phyloP scores from a whole-genome alignment of 352 stramenopile genomes.

The Globisporangium recalcitrans region DNA sequence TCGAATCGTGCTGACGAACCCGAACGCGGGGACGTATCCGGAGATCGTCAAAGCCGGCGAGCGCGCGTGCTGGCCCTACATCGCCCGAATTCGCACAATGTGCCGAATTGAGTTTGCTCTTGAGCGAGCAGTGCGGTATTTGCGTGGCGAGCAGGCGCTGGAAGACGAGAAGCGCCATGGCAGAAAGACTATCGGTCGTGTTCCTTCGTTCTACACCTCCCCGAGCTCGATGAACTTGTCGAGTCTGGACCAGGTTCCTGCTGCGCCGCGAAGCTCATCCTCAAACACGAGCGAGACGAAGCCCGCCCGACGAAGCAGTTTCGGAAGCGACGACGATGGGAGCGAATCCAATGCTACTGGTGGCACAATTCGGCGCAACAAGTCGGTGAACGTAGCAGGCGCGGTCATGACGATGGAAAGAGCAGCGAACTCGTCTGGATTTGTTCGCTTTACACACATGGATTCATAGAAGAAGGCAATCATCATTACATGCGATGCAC shows the following conservation, averaged over 20 bases:
- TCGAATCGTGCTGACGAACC: constrained; percentile 79
- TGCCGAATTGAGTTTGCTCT: constrained; percentile 96
- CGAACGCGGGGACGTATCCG: constrained; percentile 51
- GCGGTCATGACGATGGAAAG: constrained; percentile 80
- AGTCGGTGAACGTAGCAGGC: constrained; percentile 73
- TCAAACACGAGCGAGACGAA: constrained; percentile 3
- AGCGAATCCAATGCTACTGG: neutral
- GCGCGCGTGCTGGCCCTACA: constrained; percentile 89
- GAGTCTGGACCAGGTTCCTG: constrained; percentile 47
- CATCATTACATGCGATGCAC: neutral
- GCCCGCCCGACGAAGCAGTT: constrained; percentile 4
- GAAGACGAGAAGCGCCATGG: constrained; percentile 71
- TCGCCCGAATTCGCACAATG: constrained; percentile 95
- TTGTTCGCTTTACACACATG: constrained; percentile 30
- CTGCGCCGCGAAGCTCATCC: constrained; percentile 16
- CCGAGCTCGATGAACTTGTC: constrained; percentile 82
- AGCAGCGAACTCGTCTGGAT: constrained; percentile 22
- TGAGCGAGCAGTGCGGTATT: constrained; percentile 83
- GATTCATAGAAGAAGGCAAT: constrained; percentile 26
- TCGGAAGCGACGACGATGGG: constrained; percentile 18
- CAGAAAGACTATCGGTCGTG: constrained; percentile 65
- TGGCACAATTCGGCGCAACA: constrained; percentile 54
- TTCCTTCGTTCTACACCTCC: constrained; percentile 87
- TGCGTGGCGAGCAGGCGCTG: constrained; percentile 75
- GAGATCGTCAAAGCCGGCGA: constrained; percentile 87